Percentiles rank a stretch among this genome's conserved stretches.
These are phyloP conservation scores for Tephrocybe sp. DNA, from an alignment of 768 basidiomycete genomes.

Conservation along the genomic window DNA sequence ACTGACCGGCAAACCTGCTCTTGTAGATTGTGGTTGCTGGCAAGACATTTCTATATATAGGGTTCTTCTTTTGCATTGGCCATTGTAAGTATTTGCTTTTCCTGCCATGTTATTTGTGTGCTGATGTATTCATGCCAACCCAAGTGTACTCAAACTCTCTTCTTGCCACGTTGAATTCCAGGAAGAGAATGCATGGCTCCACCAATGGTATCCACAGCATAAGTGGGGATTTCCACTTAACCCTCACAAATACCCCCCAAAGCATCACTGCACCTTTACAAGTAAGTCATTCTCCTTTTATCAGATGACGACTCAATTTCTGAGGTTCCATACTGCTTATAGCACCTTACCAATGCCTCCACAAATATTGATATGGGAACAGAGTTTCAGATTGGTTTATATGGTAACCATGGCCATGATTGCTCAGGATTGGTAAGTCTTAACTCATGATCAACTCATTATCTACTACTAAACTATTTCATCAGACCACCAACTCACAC, in stretches of 20 bases:
- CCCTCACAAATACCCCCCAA: constrained; percentile 40
- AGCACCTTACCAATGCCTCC: constrained; percentile 47
- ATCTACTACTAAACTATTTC: neutral
- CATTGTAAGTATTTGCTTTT: constrained; percentile 40
- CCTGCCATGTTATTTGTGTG: constrained; percentile 4
- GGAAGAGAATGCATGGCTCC: constrained; percentile 44
- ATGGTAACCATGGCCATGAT: constrained; percentile 28
- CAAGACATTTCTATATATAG: constrained; percentile 53
- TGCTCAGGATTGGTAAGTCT: constrained; percentile 16
- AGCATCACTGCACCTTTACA: constrained; percentile 27
- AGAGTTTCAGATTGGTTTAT: constrained; percentile 43
- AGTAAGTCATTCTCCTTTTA: constrained; percentile 21
- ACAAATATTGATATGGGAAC: constrained; percentile 58
- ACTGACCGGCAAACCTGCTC: neutral
- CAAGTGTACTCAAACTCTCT: constrained; percentile 61
- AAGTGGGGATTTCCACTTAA: constrained; percentile 39
- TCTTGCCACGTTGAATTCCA: constrained; percentile 59
- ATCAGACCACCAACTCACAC: constrained; percentile 8
- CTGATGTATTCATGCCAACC: neutral
- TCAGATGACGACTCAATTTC: too few species aligned
- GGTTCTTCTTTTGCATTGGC: constrained; percentile 61
- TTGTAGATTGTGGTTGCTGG: constrained; percentile 47
- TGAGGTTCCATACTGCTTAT: neutral
- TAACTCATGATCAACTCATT: neutral
- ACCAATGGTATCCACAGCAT: constrained; percentile 39